Conservation (phyloP, 768 basidiomycete species). For the Pleurotus giganteus region DNA sequence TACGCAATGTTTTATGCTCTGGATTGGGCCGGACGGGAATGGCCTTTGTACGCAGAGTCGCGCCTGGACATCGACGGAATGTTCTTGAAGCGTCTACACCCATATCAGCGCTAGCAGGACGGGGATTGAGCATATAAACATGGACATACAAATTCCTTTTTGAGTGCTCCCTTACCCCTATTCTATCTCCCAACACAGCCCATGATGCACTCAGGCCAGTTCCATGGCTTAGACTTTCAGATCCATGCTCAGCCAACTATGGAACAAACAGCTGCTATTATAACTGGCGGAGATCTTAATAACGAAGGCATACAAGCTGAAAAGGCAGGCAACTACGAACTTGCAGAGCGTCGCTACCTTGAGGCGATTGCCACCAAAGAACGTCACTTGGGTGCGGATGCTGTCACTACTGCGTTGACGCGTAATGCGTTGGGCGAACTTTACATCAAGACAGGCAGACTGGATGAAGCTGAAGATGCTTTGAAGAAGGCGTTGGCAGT, state of each 20-base stretch:
- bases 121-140: no score
- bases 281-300: background rate
- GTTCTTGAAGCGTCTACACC: constrained; percentile 8
- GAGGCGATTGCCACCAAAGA: background rate
- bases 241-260: background rate
- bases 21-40: background rate
- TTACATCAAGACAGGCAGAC: background rate
- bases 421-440: constrained; percentile 3
- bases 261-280: background rate
- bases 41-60: background rate
- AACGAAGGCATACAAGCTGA: background rate
- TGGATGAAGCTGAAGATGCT: background rate
- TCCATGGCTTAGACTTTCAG: background rate
- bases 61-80: constrained; percentile 5
- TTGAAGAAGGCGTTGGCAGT: background rate
- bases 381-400: background rate
- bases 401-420: background rate
- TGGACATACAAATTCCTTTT: no score
- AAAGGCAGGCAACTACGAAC: background rate
- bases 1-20: background rate
- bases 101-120: no score
- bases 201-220: no score
- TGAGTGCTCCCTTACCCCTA: no score
- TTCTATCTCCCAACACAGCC: no score
- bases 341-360: background rate